Evolutionary conservation across 495 filamentous ascomycete species (phyloP).

Genomic region (Penicillium egyptiacum): DNA sequence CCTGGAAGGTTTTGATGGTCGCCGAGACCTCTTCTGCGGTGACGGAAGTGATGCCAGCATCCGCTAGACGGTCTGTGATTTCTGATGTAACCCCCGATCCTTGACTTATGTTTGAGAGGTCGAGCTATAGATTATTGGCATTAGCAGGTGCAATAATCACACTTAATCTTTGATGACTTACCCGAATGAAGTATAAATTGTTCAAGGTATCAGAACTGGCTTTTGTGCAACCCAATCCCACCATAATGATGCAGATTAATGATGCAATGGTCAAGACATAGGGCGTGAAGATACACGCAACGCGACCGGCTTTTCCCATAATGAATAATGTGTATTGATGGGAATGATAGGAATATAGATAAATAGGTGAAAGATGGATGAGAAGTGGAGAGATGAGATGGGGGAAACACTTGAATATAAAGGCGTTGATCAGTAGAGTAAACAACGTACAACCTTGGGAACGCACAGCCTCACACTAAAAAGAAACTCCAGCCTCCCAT

Average conservation of each 20-base stretch:
- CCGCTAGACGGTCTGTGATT: slow-evolving; percentile 27
- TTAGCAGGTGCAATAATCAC: background rate
- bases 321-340: slow-evolving; percentile 21
- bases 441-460: background rate
- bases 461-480: slow-evolving; percentile 18
- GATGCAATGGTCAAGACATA: slow-evolving; percentile 72
- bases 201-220: slow-evolving; percentile 51
- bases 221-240: slow-evolving; percentile 69
- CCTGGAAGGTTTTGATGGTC: slow-evolving; percentile 35
- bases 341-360: background rate
- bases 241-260: slow-evolving; percentile 70
- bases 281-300: slow-evolving; percentile 78
- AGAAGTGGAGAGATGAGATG: slow-evolving; percentile 1
- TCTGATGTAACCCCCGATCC: slow-evolving; percentile 23
- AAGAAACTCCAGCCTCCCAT: slow-evolving; percentile 24
- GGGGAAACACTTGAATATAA: slow-evolving; percentile 17
- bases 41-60: slow-evolving; percentile 32
- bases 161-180: slow-evolving; percentile 36
- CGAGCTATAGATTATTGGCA: slow-evolving; percentile 31
- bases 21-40: slow-evolving; percentile 31
- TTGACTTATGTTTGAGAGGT: slow-evolving; percentile 42
- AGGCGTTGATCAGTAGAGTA: slow-evolving; percentile 9
- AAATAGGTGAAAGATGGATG: slow-evolving; percentile 4
- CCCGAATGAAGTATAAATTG: slow-evolving; percentile 70
- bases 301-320: slow-evolving; percentile 73